phyloP scores from a whole-genome alignment of 2,329 filamentous ascomycete species.

The Calcarisporium arbuscula region DNA sequence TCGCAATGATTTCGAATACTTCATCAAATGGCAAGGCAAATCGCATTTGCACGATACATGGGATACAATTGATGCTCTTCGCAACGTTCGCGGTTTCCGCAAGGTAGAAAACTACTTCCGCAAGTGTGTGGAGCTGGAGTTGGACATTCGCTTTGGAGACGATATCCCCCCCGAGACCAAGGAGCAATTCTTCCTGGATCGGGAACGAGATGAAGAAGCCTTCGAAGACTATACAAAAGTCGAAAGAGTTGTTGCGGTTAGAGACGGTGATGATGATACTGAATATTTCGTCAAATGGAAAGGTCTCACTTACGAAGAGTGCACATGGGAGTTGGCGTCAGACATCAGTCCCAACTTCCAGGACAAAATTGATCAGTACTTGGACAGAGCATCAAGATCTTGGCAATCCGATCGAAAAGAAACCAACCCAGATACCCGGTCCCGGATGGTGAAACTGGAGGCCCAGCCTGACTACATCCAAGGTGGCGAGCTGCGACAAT shows the following conservation, averaged over 20 bases:
- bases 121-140: slow-evolving; percentile 73
- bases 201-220: slow-evolving; percentile 83
- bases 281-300: slow-evolving; percentile 99
- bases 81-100: slow-evolving; percentile 74
- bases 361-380: slow-evolving; percentile 82
- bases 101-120: slow-evolving; percentile 94
- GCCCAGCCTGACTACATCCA: slow-evolving; percentile 81
- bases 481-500: slow-evolving; percentile 79
- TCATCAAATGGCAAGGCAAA: slow-evolving; percentile 95
- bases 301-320: slow-evolving; percentile 84
- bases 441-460: slow-evolving; percentile 65
- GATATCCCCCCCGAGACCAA: slow-evolving; percentile 77
- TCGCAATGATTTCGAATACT: slow-evolving; percentile 77
- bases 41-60: slow-evolving; percentile 95
- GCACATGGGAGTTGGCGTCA: slow-evolving; percentile 82
- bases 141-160: slow-evolving; percentile 68
- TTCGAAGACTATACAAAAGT: slow-evolving; percentile 87
- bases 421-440: slow-evolving; percentile 67
- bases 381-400: slow-evolving; percentile 75
- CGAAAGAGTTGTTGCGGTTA: slow-evolving; percentile 82
- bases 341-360: slow-evolving; percentile 75
- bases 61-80: slow-evolving; percentile 72
- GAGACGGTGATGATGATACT: slow-evolving; percentile 69
- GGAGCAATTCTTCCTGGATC: slow-evolving; percentile 92
- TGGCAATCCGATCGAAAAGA: slow-evolving; percentile 77